Evolutionary conservation across 1,284 basidiomycete genomes (phyloP), one percentile per base, ranked within the genome.

Genomic region (Bjerkandera adusta): DNA sequence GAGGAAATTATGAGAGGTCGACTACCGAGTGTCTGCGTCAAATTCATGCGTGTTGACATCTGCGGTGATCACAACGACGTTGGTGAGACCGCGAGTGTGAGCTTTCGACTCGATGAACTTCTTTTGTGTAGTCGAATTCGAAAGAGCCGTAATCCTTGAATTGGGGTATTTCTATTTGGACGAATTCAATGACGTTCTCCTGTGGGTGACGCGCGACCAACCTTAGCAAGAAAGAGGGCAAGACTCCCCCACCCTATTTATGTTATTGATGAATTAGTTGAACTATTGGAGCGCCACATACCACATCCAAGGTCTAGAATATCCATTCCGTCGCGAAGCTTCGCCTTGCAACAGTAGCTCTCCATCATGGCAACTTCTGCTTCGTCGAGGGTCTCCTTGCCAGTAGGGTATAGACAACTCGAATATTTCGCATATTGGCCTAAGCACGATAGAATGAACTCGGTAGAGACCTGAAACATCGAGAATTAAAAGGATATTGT

Each of bases 251-350:
- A 89, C 5, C 85, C 77, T 80, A 42, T 18, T 26, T 5, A 15
- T 20, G 33, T 22, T 6, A 21, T n/a, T 20, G 12, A 30, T 40
- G 5, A 32, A 13, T 15, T 29, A 42, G 20, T 43, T 6, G 29
- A 22, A 41, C 38, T 5, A 37, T 20, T 16, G 3, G 25, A 15
- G 12, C 30, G 24, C 26, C 11, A 53, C 70, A 21, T 57, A 79
- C 78, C 86, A 65, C 87, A 89, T 10, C 87, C 86, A 12, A 90
- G 65, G 63, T 90, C 87, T 26, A 89, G 65, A 16, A 89, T 72
- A 50, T 83, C 79, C 50, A 79, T 71, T 0, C 85, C 86, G 54
- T 90, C 83, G 34, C 60, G 68, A 7, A 91, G 58, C 40, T 77
- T 70, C 0, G 85, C 86, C 56, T 86, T 88, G 41, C 73, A 64